A percentile compares a stretch with the other conserved stretches of the same genome.
Evolutionary conservation across 2,329 filamentous ascomycete species (phyloP).

Genomic region (Seiridium unicorne): DNA sequence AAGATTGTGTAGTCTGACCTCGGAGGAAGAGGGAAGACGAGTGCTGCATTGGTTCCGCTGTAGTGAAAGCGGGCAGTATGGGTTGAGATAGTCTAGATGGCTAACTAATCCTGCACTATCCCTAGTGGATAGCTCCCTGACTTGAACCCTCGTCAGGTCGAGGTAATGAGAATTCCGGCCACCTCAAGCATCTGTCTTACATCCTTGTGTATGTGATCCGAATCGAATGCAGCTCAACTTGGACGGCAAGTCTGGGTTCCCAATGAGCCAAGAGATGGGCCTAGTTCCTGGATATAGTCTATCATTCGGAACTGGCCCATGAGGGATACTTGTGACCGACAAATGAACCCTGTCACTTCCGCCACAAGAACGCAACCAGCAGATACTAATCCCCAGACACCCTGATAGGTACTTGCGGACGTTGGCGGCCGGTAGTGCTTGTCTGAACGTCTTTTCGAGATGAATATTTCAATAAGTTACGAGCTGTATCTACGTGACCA

Average conservation of each 20-base stretch:
- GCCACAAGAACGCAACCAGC: no score
- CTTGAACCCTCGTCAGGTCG: constrained; percentile 20
- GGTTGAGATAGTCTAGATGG: constrained; percentile 6
- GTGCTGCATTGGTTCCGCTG: constrained; percentile 9
- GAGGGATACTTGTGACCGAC: no score
- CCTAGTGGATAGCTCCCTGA: constrained; percentile 11
- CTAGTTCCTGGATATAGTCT: no score
- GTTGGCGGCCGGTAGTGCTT: no score
- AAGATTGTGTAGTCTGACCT: constrained; percentile 9
- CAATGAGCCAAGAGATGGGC: not conserved
- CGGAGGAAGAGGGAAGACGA: constrained; percentile 3
- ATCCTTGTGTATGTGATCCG: not conserved
- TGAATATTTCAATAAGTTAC: no score
- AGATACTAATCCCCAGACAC: no score
- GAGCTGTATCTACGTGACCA: no score
- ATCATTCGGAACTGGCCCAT: no score
- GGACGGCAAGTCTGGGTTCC: not conserved
- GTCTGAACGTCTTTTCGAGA: no score
- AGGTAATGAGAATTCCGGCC: constrained; percentile 25
- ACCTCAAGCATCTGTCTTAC: constrained; percentile 15
- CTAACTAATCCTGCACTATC: not conserved
- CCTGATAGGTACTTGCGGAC: no score
- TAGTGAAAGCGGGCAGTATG: constrained; percentile 6
- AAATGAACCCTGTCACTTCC: no score
- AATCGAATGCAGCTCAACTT: not conserved